Evolutionary conservation across 139 green algal genomes (phyloP).

Genomic region (Volvox reticuliferus): DNA sequence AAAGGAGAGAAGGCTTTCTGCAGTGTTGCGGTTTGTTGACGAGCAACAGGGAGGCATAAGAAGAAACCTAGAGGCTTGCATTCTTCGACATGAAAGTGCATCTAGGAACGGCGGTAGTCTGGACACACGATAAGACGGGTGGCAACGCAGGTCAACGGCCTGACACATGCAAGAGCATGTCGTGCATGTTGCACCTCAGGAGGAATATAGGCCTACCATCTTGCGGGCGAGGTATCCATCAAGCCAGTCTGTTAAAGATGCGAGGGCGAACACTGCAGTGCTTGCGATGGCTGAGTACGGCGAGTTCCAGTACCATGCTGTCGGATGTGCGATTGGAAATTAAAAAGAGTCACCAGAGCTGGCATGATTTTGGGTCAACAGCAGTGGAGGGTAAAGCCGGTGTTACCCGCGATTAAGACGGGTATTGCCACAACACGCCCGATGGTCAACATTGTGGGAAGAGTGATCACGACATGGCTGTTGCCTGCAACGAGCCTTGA

Average conservation of each 20-base stretch:
- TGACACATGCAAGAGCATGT: too few relatives aligned
- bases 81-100: too few relatives aligned
- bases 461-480: slow-evolving; percentile 67
- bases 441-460: slow-evolving; percentile 93
- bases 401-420: slow-evolving; percentile 72
- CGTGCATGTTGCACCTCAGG: too few relatives aligned
- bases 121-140: too few relatives aligned
- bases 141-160: too few relatives aligned
- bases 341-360: too few relatives aligned
- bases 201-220: slow-evolving; percentile 66
- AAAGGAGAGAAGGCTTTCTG: slow-evolving; percentile 84
- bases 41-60: too few relatives aligned
- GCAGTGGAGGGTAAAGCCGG: neutral
- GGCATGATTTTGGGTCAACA: too few relatives aligned
- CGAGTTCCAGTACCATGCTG: slow-evolving; percentile 75
- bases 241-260: slow-evolving; percentile 94
- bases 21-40: too few relatives aligned
- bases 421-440: slow-evolving; percentile 87
- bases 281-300: slow-evolving; percentile 55
- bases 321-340: neutral
- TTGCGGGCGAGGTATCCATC: slow-evolving; percentile 96
- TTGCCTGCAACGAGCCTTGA: neutral
- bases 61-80: too few relatives aligned
- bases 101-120: too few relatives aligned
- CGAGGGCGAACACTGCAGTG: slow-evolving; percentile 84